Conservation (phyloP, 1,284 basidiomycete species). For the Veloboletus limbatus region DNA sequence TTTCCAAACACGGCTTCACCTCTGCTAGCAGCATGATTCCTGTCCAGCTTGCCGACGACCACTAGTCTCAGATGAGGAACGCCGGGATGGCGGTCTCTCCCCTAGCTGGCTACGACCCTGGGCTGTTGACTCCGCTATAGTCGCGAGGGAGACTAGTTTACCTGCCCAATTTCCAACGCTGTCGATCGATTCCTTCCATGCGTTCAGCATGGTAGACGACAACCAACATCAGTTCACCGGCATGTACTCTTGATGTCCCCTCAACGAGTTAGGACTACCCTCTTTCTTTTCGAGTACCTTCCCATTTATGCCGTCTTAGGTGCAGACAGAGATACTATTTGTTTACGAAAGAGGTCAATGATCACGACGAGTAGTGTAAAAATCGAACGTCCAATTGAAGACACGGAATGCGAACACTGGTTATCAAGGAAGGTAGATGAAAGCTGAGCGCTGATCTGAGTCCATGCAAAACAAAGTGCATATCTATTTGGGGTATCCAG, state of each 20-base stretch:
- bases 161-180: conserved; percentile 22
- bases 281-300: conserved; percentile 20
- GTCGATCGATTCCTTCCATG: conserved; percentile 13
- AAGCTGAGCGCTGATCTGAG: conserved; percentile 20
- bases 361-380: conserved; percentile 22
- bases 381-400: conserved; percentile 25
- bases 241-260: conserved; percentile 50
- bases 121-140: conserved; percentile 21
- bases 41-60: conserved; percentile 61
- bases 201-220: conserved; percentile 12
- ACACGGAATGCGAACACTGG: conserved; percentile 16
- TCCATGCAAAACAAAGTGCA: conserved; percentile 27
- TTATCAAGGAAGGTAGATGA: conserved; percentile 36
- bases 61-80: conserved; percentile 33
- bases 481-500: conserved; percentile 7
- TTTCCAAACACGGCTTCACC: conserved; percentile 8
- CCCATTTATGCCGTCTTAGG: conserved; percentile 24
- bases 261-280: conserved; percentile 13
- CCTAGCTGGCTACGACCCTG: conserved; percentile 25
- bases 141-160: conserved; percentile 15
- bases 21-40: conserved; percentile 47
- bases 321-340: conserved; percentile 26
- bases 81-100: conserved; percentile 7
- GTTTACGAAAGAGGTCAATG: conserved; percentile 12
- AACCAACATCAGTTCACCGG: conserved; percentile 39